Percentiles rank a stretch among this genome's conserved stretches.
Conservation (phyloP, 768 basidiomycete genomes). For the Mrakia frigida region DNA sequence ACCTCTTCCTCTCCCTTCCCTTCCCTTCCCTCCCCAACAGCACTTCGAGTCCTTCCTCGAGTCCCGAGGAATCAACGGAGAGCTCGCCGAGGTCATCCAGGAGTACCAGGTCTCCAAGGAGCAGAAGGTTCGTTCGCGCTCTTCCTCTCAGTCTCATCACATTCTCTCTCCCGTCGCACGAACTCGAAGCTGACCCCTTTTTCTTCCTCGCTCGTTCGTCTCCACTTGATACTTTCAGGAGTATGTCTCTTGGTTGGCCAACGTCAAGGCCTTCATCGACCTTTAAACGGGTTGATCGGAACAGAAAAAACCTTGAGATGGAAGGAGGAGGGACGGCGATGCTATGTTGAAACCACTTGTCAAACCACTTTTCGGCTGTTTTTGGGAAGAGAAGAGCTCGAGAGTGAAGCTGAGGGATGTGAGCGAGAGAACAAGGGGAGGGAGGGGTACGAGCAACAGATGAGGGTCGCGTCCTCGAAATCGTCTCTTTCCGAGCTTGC, state of each 20-base stretch:
- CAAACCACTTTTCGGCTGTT: no score
- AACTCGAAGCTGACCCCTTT: neutral
- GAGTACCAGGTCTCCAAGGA: slow-evolving; percentile 87
- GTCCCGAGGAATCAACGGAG: slow-evolving; percentile 83
- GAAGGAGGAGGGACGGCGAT: neutral
- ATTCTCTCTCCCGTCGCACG: neutral
- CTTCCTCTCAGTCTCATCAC: slow-evolving; percentile 30
- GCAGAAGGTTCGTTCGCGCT: slow-evolving; percentile 62
- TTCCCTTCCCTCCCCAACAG: slow-evolving; percentile 78
- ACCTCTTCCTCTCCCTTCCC: slow-evolving; percentile 55
- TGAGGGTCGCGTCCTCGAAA: no score
- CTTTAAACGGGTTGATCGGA: slow-evolving; percentile 35
- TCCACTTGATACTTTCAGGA: slow-evolving; percentile 51
- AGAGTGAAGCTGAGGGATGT: no score
- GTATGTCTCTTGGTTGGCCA: slow-evolving; percentile 81
- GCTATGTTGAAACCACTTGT: no score
- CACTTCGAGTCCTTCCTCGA: slow-evolving; percentile 80
- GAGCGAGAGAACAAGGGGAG: no score
- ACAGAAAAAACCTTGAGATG: neutral
- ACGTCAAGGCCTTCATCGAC: slow-evolving; percentile 77
- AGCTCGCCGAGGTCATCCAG: slow-evolving; percentile 76
- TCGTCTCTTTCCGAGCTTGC: no score
- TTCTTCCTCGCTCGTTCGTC: slow-evolving; percentile 43
- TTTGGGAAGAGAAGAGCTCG: no score
- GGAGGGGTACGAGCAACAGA: no score